These are phyloP conservation scores for Clonostachys sp. DNA, from an alignment of 2,329 filamentous ascomycete species.

Conservation along the genomic window DNA sequence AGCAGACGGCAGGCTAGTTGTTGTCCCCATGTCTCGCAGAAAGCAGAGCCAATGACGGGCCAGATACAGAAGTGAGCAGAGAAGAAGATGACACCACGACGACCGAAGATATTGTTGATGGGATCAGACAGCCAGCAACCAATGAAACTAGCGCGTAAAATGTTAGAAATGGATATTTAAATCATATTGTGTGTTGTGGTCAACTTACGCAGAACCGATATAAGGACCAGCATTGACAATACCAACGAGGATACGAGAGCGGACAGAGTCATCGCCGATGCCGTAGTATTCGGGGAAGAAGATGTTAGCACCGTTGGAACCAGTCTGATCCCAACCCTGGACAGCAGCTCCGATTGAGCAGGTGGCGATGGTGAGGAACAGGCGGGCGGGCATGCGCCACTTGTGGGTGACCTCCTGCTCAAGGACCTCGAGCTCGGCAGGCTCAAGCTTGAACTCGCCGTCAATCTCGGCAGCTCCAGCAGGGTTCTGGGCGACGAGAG, in stretches of 20 bases:
- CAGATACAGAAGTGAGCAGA: slow-evolving; percentile 68
- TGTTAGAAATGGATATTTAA: background rate
- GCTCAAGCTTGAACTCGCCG: slow-evolving; percentile 48
- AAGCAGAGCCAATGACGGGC: slow-evolving; percentile 58
- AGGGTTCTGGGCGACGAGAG: slow-evolving; percentile 54
- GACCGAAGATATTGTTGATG: slow-evolving; percentile 40
- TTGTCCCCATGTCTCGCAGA: slow-evolving; percentile 62
- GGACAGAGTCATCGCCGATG: slow-evolving; percentile 20
- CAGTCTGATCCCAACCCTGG: slow-evolving; percentile 64
- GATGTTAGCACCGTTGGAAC: slow-evolving; percentile 56
- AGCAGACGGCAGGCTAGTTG: slow-evolving; percentile 63
- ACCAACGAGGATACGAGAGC: slow-evolving; percentile 49
- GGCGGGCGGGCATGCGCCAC: slow-evolving; percentile 56
- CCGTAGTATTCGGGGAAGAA: slow-evolving; percentile 47
- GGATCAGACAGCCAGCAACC: slow-evolving; percentile 61
- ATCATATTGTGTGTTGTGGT: slow-evolving; percentile 7
- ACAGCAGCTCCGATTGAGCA: slow-evolving; percentile 66
- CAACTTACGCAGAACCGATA: slow-evolving; percentile 34
- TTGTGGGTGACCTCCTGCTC: slow-evolving; percentile 58
- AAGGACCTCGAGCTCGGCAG: slow-evolving; percentile 53
- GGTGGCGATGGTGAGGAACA: slow-evolving; percentile 63
- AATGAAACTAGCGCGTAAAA: slow-evolving; percentile 9
- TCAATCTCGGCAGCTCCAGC: slow-evolving; percentile 46
- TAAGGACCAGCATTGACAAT: slow-evolving; percentile 57
- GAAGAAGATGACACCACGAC: slow-evolving; percentile 59